Percentiles rank a stretch among this genome's conserved stretches.
These are phyloP conservation scores for Vigna mungo DNA, from an alignment of 306 rosid genomes.

Conservation along the genomic window DNA sequence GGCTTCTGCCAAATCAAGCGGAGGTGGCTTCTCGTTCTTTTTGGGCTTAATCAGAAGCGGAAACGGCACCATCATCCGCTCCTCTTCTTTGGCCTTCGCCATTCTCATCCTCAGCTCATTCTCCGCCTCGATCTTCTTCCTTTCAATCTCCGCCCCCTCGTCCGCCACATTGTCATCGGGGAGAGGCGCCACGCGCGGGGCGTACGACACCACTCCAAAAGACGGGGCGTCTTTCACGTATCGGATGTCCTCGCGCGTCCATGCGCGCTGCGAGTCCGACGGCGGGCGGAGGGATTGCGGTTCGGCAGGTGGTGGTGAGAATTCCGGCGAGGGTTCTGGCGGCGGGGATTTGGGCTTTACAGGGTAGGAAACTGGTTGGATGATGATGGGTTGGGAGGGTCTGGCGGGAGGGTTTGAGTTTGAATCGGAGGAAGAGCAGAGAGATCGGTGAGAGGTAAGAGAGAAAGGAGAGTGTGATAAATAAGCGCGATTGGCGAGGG, in stretches of 20 bases:
- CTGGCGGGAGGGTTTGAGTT: constrained; percentile 45
- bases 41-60: constrained; percentile 72
- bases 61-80: constrained; percentile 66
- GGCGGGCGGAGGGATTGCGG: constrained; percentile 29
- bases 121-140: constrained; percentile 58
- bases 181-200: constrained; percentile 75
- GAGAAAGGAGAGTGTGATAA: constrained; percentile 28
- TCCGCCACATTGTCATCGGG: constrained; percentile 64
- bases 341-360: constrained; percentile 58
- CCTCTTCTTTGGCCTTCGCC: constrained; percentile 62
- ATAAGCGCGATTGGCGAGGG: constrained; percentile 44
- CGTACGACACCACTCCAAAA: constrained; percentile 67
- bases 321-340: constrained; percentile 36
- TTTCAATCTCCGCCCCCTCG: constrained; percentile 58
- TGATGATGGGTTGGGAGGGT: constrained; percentile 51
- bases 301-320: neutral
- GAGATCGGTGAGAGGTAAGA: constrained; percentile 50
- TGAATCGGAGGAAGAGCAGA: constrained; percentile 59
- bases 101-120: constrained; percentile 51
- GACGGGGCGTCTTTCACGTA: constrained; percentile 71
- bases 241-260: constrained; percentile 79
- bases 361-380: constrained; percentile 77
- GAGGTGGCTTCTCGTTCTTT: constrained; percentile 69
- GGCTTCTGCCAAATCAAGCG: constrained; percentile 79
- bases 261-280: constrained; percentile 46